phyloP scores from a whole-genome alignment of 129 eudicot species.

The Ambrosia artemisiifolia region DNA sequence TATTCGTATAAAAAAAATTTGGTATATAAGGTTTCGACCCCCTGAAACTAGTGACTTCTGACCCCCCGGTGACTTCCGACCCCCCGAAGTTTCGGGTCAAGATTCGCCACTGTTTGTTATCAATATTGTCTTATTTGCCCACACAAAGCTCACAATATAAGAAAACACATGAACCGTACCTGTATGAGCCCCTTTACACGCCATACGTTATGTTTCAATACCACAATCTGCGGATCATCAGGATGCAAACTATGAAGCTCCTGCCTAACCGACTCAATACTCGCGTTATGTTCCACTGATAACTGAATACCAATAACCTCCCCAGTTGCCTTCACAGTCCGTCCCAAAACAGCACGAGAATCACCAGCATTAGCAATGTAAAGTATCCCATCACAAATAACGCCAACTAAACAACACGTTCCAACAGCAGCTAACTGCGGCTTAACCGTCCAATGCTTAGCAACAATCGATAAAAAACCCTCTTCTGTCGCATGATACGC shows the following conservation, averaged over 20 bases:
- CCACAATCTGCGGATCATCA: slow-evolving; percentile 67
- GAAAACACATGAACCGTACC: slow-evolving; percentile 23
- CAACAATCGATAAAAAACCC: slow-evolving; percentile 62
- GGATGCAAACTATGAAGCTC: slow-evolving; percentile 77
- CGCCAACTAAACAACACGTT: slow-evolving; percentile 72
- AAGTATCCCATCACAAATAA: slow-evolving; percentile 56
- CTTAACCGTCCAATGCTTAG: slow-evolving; percentile 54
- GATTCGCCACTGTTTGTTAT: too few relatives aligned
- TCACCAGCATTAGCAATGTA: slow-evolving; percentile 77
- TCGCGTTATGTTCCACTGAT: slow-evolving; percentile 68
- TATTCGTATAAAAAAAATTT: too few relatives aligned
- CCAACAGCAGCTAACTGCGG: slow-evolving; percentile 83
- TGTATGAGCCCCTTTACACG: slow-evolving; percentile 86
- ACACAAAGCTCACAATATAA: neutral
- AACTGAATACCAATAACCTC: slow-evolving; percentile 66
- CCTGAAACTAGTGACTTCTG: too few relatives aligned
- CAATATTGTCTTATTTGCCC: too few relatives aligned
- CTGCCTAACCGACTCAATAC: slow-evolving; percentile 71
- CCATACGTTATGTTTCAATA: slow-evolving; percentile 74
- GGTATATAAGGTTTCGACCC: too few relatives aligned
- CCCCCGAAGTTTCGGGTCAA: too few relatives aligned
- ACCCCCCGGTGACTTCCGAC: too few relatives aligned
- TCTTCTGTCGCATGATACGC: slow-evolving; percentile 79
- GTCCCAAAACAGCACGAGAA: slow-evolving; percentile 78
- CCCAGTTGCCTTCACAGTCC: slow-evolving; percentile 62